A percentile compares a stretch with the other conserved stretches of the same genome.
Evolutionary conservation across 495 filamentous ascomycete species (phyloP).

Genomic region (Thermochaetoides thermophila): DNA sequence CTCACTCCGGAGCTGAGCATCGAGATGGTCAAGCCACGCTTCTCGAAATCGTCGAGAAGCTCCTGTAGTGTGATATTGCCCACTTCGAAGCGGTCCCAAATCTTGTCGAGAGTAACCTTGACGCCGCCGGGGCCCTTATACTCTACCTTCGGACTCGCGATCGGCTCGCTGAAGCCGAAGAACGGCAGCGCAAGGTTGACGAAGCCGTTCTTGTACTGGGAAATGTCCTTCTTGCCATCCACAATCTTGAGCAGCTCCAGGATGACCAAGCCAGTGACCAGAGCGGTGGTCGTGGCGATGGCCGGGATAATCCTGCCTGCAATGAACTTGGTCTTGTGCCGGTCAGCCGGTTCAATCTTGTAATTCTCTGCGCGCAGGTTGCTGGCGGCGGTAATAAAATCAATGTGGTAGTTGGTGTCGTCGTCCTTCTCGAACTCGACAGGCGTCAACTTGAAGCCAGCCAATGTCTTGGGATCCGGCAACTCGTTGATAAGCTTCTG

Average conservation of each 20-base stretch:
- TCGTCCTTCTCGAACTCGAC: conserved; percentile 99
- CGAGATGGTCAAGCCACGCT: conserved; percentile 64
- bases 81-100: conserved; percentile 97
- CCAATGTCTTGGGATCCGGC: conserved; percentile 63
- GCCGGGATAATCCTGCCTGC: conserved; percentile 99
- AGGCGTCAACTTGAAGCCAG: conserved; percentile 72
- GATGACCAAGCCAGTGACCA: conserved; percentile 86
- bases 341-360: conserved; percentile 78
- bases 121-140: conserved; percentile 58
- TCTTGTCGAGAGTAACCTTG: conserved; percentile 82
- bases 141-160: conserved; percentile 79
- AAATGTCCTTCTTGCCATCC: conserved; percentile 85
- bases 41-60: conserved; percentile 66
- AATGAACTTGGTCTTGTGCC: conserved; percentile 98
- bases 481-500: conserved; percentile 50
- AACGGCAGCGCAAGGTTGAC: conserved; percentile 93
- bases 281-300: conserved; percentile 91
- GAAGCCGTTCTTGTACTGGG: conserved; percentile 99
- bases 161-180: conserved; percentile 95
- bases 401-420: conserved; percentile 95
- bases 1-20: conserved; percentile 97
- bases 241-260: conserved; percentile 94
- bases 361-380: conserved; percentile 97
- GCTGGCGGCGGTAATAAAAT: conserved; percentile 95
- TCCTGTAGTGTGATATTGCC: conserved; percentile 71